Evolutionary conservation across 192 early-diverging fungal species (phyloP), one percentile per base, ranked within the genome.

Genomic region (Coemansia sp.): DNA sequence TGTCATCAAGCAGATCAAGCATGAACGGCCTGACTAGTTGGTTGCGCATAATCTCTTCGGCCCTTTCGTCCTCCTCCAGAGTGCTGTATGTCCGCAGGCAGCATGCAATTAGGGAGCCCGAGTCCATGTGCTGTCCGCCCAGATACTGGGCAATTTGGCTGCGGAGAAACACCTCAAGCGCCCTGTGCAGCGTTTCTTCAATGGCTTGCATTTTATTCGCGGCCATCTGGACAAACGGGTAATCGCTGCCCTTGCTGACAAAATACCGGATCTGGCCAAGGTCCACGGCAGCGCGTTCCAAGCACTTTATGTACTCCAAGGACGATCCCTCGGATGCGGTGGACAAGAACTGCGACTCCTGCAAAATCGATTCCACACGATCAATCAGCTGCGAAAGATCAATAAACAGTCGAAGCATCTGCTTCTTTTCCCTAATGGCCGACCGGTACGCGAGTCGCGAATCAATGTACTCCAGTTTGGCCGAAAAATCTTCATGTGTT

Each of bases 221-320:
- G 13, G 78, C 63, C 17, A 64, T 45, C 11, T 41, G 16, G 14
- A 81, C 60, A 55, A 75, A 75, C 43, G 69, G 63, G 11, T 62
- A 46, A 4, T 43, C 59, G 42, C 55, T 63, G 22, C 74, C 74
- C 65, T 76, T 75, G 42, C 49, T 45, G 7, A 72, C 55, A 60
- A 73, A 76, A 32, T 76, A 81, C 40, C 70, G 51, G 39, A 73
- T 72, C 64, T 81, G 79, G 5, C 71, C 71, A 12, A 72, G 40
- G 37, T 81, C 79, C 19, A 61, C 74, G 0, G 74, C 74, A 8
- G 71, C 70, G 14, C 79, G 56, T 65, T 81, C 79, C 58, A 76
- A 45, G 32, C 70, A 66, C 76, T 72, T 73, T 65, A 72, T 45
- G 50, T 71, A 60, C 44, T 76, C 75, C 39, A 59, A 7, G 8